Percentiles rank a stretch among this genome's conserved stretches.
phyloP scores from a whole-genome alignment of 768 basidiomycete species.

The Imleria badia region DNA sequence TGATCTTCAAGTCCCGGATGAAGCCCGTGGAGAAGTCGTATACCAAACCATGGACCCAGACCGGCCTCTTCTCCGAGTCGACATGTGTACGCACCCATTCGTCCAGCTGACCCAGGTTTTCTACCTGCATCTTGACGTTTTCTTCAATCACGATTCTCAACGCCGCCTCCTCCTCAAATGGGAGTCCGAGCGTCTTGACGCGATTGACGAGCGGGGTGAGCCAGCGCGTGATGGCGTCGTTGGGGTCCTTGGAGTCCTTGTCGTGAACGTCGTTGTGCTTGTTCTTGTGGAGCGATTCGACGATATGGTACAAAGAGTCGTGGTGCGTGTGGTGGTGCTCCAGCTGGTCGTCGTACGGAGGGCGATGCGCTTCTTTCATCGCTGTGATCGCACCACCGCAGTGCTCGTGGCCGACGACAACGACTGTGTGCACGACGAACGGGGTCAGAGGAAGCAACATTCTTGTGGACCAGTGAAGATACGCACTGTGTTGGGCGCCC shows the following conservation, averaged over 20 bases:
- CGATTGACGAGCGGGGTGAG: conserved; percentile 63
- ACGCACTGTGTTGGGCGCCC: conserved; percentile 71
- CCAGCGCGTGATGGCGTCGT: conserved; percentile 65
- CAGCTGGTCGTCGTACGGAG: background rate
- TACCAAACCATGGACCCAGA: conserved; percentile 75
- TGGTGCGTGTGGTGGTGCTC: conserved; percentile 9
- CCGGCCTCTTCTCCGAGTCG: conserved; percentile 31
- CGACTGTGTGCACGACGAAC: conserved; percentile 47
- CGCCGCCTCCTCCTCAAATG: conserved; percentile 30
- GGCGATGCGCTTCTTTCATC: conserved; percentile 5
- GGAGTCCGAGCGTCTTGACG: conserved; percentile 42
- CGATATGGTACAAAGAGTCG: conserved; percentile 17
- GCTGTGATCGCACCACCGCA: conserved; percentile 72
- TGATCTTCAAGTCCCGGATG: conserved; percentile 55
- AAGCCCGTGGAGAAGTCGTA: conserved; percentile 61
- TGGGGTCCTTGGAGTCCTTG: conserved; percentile 27
- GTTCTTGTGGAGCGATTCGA: conserved; percentile 15
- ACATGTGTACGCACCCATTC: background rate
- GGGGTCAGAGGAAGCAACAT: conserved; percentile 1
- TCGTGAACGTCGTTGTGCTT: conserved; percentile 23
- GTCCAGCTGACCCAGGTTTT: background rate
- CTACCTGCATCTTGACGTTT: conserved; percentile 52
- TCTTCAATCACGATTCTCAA: conserved; percentile 42
- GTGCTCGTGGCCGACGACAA: conserved; percentile 77
- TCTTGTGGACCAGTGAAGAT: conserved; percentile 1